These are phyloP conservation scores for Botrytis fabae DNA, from an alignment of 2,329 filamentous ascomycete species.

Conservation along the genomic window DNA sequence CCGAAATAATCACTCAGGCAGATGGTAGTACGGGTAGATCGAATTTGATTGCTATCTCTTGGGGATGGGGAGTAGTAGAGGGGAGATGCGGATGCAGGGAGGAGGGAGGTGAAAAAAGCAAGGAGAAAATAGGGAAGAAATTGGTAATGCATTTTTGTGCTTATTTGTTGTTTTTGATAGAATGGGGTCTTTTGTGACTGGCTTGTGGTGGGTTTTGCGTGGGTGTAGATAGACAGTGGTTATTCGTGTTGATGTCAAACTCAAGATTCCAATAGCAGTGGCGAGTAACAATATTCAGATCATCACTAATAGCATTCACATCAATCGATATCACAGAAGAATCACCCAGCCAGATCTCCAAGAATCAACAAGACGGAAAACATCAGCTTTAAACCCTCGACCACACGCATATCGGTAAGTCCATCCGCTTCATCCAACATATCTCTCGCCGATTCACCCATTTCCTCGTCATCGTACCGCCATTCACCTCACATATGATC, in stretches of 20 bases:
- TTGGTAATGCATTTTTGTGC: not conserved
- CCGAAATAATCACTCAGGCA: constrained; percentile 23
- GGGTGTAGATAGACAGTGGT: not conserved
- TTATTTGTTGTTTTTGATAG: not conserved
- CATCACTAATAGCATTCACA: not conserved
- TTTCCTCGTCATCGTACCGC: not conserved
- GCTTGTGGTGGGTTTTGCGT: not conserved
- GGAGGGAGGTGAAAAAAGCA: not conserved
- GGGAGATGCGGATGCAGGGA: not conserved
- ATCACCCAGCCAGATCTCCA: not conserved
- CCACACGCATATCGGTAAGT: not conserved
- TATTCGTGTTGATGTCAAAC: not conserved
- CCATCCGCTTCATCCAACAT: not conserved
- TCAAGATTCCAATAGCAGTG: not conserved
- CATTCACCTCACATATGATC: not conserved
- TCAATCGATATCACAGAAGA: not conserved
- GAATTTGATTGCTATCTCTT: not conserved
- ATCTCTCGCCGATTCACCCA: not conserved
- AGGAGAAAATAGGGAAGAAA: not conserved
- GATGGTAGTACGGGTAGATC: constrained; percentile 16
- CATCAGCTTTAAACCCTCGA: not conserved
- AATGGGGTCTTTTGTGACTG: not conserved
- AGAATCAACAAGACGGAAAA: not conserved
- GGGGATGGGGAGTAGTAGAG: not conserved
- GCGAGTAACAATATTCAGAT: not conserved